These are phyloP conservation scores for Leccinum pellstonianum DNA, from an alignment of 768 basidiomycete genomes.

Conservation along the genomic window DNA sequence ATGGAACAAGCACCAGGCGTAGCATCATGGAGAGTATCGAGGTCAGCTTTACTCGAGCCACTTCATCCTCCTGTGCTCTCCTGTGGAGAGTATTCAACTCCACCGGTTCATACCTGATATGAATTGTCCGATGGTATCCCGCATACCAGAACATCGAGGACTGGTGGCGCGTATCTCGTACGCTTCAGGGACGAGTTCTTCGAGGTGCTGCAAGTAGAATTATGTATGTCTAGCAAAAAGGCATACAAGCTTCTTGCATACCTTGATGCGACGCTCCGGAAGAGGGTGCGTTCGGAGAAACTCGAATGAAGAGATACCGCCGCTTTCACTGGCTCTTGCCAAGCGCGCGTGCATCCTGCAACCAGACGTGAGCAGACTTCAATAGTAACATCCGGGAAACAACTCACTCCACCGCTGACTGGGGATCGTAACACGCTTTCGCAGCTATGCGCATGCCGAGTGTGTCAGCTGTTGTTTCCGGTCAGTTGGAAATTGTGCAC, in stretches of 20 bases:
- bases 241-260: slow-evolving; percentile 30
- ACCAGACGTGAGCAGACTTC: slow-evolving; percentile 1
- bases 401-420: slow-evolving; percentile 63
- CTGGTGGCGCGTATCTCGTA: slow-evolving; percentile 54
- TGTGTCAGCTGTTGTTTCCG: slow-evolving; percentile 60
- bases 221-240: background rate
- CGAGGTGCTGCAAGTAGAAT: slow-evolving; percentile 41
- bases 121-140: slow-evolving; percentile 33
- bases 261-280: slow-evolving; percentile 68
- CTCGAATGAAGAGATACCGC: slow-evolving; percentile 37
- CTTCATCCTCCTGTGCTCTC: background rate
- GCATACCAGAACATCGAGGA: slow-evolving; percentile 49
- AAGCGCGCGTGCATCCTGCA: slow-evolving; percentile 72
- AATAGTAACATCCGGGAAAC: background rate
- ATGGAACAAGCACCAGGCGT: background rate
- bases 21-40: background rate
- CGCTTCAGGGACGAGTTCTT: slow-evolving; percentile 56
- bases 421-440: slow-evolving; percentile 84
- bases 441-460: slow-evolving; percentile 82
- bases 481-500: slow-evolving; percentile 2
- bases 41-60: background rate
- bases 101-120: slow-evolving; percentile 16
- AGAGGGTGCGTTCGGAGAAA: slow-evolving; percentile 85
- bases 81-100: background rate
- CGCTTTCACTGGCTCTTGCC: slow-evolving; percentile 49